These are phyloP conservation scores for Ploettnerulaceae sp. DNA, from an alignment of 2,329 filamentous ascomycete species.

Conservation along the genomic window DNA sequence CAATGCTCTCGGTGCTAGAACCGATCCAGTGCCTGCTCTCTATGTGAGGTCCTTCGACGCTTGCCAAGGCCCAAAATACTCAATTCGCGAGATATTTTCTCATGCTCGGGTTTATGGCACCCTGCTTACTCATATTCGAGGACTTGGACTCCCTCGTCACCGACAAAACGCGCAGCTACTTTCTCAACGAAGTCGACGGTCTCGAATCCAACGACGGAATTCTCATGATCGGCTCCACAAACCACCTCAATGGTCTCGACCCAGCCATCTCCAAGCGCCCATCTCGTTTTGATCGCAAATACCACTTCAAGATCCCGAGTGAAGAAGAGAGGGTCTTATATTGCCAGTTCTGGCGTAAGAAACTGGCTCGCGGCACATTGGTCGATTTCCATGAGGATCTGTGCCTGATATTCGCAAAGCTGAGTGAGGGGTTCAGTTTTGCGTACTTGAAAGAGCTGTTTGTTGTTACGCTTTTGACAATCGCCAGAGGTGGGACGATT, in stretches of 20 bases:
- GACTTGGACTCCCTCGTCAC: slow-evolving; percentile 64
- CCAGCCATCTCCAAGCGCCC: slow-evolving; percentile 62
- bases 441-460: slow-evolving; percentile 67
- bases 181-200: slow-evolving; percentile 69
- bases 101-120: slow-evolving; percentile 58
- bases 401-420: slow-evolving; percentile 51
- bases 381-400: slow-evolving; percentile 57
- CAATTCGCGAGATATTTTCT: slow-evolving; percentile 49
- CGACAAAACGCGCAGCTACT: slow-evolving; percentile 58
- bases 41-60: slow-evolving; percentile 53
- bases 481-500: slow-evolving; percentile 38
- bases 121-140: slow-evolving; percentile 68
- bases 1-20: slow-evolving; percentile 51
- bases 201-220: slow-evolving; percentile 66
- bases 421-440: slow-evolving; percentile 61
- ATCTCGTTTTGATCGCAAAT: slow-evolving; percentile 62
- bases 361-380: slow-evolving; percentile 48
- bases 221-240: slow-evolving; percentile 63
- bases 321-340: slow-evolving; percentile 51
- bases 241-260: slow-evolving; percentile 60
- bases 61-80: slow-evolving; percentile 49
- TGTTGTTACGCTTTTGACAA: slow-evolving; percentile 54
- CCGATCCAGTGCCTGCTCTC: slow-evolving; percentile 50
- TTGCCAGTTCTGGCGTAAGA: slow-evolving; percentile 57
- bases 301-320: slow-evolving; percentile 55